Percentiles rank a stretch among this genome's conserved stretches.
These are phyloP conservation scores for Rosa rugosa DNA, from an alignment of 306 rosid species.

Conservation along the genomic window DNA sequence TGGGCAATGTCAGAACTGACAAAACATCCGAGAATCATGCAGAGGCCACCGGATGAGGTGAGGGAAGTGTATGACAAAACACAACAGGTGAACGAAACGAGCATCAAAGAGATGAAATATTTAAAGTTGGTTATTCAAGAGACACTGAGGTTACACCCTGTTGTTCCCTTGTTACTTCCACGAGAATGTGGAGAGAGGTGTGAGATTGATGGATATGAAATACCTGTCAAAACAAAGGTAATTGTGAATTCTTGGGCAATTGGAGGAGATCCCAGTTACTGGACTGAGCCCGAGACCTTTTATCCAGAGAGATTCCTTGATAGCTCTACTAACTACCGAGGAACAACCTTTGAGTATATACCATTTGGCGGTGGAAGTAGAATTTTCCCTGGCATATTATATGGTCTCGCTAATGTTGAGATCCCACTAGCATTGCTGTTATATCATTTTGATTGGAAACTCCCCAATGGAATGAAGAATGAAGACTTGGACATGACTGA, in stretches of 20 bases:
- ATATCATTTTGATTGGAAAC: constrained; percentile 29
- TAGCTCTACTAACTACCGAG: constrained; percentile 2
- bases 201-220: constrained; percentile 15
- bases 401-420: constrained; percentile 16
- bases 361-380: constrained; percentile 22
- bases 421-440: constrained; percentile 15
- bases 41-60: constrained; percentile 15
- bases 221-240: constrained; percentile 15
- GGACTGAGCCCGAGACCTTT: constrained; percentile 20
- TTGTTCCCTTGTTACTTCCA: background rate
- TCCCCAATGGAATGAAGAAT: background rate
- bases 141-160: constrained; percentile 14
- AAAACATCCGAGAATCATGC: constrained; percentile 13
- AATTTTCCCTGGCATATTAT: background rate
- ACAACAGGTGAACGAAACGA: background rate
- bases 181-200: constrained; percentile 11
- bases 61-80: constrained; percentile 8
- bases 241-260: constrained; percentile 23
- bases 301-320: constrained; percentile 20
- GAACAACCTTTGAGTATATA: constrained; percentile 7
- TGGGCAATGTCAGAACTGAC: constrained; percentile 23
- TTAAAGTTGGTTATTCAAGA: constrained; percentile 17
- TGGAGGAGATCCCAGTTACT: constrained; percentile 5
- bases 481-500: constrained; percentile 24
- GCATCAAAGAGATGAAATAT: constrained; percentile 18